These are phyloP conservation scores for Lepiota venenata DNA, from an alignment of 768 basidiomycete species.

Conservation along the genomic window DNA sequence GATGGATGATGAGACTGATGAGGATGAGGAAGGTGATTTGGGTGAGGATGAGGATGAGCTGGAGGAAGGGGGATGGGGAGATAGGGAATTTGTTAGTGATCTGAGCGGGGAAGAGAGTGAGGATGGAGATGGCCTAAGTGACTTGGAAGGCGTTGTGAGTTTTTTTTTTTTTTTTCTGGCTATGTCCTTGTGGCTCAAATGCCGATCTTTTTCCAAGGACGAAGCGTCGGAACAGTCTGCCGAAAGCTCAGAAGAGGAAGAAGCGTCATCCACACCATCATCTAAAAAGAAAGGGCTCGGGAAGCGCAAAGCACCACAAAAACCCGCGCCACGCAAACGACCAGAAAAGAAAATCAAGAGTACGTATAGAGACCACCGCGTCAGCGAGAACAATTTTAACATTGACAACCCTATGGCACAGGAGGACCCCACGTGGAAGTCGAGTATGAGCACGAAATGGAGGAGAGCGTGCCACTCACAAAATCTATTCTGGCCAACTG, in stretches of 20 bases:
- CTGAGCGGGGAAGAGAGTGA: conserved; percentile 64
- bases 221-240: conserved; percentile 14
- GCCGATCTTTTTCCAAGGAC: conserved; percentile 20
- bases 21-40: conserved; percentile 37
- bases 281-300: conserved; percentile 44
- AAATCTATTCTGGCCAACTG: conserved; percentile 51
- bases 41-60: conserved; percentile 52
- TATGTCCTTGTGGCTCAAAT: not conserved
- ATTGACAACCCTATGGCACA: too few relatives aligned
- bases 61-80: conserved; percentile 54
- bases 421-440: conserved; percentile 86
- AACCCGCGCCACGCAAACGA: conserved; percentile 43
- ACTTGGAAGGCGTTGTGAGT: conserved; percentile 68
- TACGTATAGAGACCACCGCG: conserved; percentile 29
- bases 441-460: conserved; percentile 95
- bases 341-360: conserved; percentile 61
- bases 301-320: conserved; percentile 62
- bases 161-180: conserved; percentile 29
- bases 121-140: conserved; percentile 50
- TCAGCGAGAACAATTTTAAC: too few relatives aligned
- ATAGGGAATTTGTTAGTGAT: conserved; percentile 74
- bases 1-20: conserved; percentile 46
- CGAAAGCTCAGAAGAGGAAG: conserved; percentile 12
- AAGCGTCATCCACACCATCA: conserved; percentile 27
- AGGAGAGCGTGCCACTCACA: conserved; percentile 49